phyloP scores from a whole-genome alignment of 2,329 filamentous ascomycete genomes.

The Ilyonectria robusta region DNA sequence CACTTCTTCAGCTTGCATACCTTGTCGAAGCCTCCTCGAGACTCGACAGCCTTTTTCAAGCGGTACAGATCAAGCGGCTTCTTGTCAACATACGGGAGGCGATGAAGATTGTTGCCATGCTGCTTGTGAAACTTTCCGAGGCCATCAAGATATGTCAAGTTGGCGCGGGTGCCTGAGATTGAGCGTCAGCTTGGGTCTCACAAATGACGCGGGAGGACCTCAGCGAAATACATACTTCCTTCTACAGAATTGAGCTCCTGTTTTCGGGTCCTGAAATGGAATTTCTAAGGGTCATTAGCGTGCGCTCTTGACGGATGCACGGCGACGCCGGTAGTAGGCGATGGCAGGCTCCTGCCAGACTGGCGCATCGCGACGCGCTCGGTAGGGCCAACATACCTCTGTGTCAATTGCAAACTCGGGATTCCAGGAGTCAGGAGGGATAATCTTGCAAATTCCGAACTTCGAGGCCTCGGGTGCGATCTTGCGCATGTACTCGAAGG shows the following conservation, averaged over 20 bases:
- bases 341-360: background rate
- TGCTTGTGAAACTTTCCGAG: conserved; percentile 97
- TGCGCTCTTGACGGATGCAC: background rate
- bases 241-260: conserved; percentile 98
- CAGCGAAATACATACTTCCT: conserved; percentile 79
- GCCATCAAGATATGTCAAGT: conserved; percentile 95
- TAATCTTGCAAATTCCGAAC: conserved; percentile 95
- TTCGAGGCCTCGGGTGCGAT: conserved; percentile 88
- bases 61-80: conserved; percentile 96
- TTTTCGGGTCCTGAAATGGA: conserved; percentile 95
- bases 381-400: conserved; percentile 72
- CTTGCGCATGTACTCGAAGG: conserved; percentile 92
- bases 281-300: conserved; percentile 72
- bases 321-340: background rate
- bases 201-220: conserved; percentile 10
- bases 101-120: conserved; percentile 92
- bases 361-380: conserved; percentile 16
- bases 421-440: conserved; percentile 94
- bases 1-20: conserved; percentile 99
- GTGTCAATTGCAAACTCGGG: conserved; percentile 97
- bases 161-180: conserved; percentile 86
- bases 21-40: conserved; percentile 93
- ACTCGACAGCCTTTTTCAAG: conserved; percentile 96
- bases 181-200: conserved; percentile 50
- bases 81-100: conserved; percentile 97